Evolutionary conservation across 2,329 filamentous ascomycete genomes (phyloP).

Genomic region (Lecanicillium sp.): DNA sequence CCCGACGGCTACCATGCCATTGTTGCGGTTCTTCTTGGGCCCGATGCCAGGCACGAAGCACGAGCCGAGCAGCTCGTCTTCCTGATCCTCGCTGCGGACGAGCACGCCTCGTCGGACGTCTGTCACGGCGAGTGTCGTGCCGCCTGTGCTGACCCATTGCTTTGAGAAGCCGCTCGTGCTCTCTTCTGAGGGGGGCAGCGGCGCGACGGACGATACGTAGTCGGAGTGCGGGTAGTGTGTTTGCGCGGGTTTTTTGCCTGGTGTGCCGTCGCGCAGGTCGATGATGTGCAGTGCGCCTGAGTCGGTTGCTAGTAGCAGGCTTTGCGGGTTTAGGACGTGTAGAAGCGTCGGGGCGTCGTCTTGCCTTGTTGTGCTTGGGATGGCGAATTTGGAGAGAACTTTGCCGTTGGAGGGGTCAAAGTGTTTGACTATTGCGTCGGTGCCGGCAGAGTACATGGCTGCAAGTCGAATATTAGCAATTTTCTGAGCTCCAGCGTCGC

Average conservation of each 20-base stretch:
- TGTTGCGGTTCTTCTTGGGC: constrained; percentile 54
- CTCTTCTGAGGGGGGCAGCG: constrained; percentile 68
- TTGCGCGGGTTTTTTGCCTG: constrained; percentile 59
- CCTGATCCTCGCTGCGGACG: constrained; percentile 86
- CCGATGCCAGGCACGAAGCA: constrained; percentile 70
- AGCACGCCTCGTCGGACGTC: constrained; percentile 82
- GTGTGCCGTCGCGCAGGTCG: constrained; percentile 61
- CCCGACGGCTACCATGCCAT: constrained; percentile 70
- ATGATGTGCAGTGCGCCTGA: constrained; percentile 82
- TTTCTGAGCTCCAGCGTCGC: neutral
- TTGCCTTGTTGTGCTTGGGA: constrained; percentile 50
- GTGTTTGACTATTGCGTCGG: constrained; percentile 47
- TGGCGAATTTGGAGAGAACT: constrained; percentile 73
- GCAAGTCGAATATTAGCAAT: constrained; percentile 10
- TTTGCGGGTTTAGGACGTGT: constrained; percentile 78
- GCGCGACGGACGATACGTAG: constrained; percentile 81
- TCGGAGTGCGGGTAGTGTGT: constrained; percentile 85
- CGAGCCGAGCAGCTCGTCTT: constrained; percentile 82
- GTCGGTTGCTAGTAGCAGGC: constrained; percentile 82
- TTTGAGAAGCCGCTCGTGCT: constrained; percentile 86
- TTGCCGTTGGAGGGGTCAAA: constrained; percentile 51
- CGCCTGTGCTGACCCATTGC: constrained; percentile 91
- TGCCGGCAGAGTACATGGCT: constrained; percentile 58
- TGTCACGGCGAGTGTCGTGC: constrained; percentile 81
- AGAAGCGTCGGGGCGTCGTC: constrained; percentile 73